Conservation (phyloP, 2,329 filamentous ascomycete genomes). For the Rachicladosporium sp. region DNA sequence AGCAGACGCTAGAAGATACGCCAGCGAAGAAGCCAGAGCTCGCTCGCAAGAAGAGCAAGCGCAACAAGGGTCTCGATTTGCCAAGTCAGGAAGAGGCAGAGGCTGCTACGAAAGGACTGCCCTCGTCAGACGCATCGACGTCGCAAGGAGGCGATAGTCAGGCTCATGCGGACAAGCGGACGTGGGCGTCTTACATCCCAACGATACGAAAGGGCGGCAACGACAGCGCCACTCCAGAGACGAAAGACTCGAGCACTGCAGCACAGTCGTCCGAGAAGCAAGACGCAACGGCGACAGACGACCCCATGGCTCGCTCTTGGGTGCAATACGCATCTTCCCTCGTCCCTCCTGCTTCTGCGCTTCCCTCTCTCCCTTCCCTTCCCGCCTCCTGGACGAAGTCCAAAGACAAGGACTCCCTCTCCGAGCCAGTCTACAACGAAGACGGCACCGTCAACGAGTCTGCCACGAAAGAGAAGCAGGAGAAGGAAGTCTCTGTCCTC, state of each 20-base stretch:
- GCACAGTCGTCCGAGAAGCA: neutral
- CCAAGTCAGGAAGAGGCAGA: constrained; percentile 26
- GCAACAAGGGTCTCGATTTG: constrained; percentile 17
- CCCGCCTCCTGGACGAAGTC: constrained; percentile 10
- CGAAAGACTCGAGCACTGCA: neutral
- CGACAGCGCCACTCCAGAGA: neutral
- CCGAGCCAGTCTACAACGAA: constrained; percentile 24
- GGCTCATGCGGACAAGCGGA: constrained; percentile 23
- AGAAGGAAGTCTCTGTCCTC: constrained; percentile 62
- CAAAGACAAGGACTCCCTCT: constrained; percentile 22
- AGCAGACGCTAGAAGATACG: constrained; percentile 11
- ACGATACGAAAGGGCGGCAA: constrained; percentile 5
- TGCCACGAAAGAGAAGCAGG: constrained; percentile 39
- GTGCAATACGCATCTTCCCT: constrained; percentile 19
- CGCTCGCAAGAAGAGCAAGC: constrained; percentile 20
- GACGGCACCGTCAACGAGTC: constrained; percentile 26
- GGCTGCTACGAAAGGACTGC: constrained; percentile 18
- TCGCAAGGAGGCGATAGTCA: constrained; percentile 9
- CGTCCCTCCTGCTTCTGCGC: constrained; percentile 10
- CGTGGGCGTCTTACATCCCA: constrained; percentile 25
- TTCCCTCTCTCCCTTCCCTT: constrained; percentile 13
- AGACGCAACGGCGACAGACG: neutral
- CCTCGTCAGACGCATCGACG: constrained; percentile 1
- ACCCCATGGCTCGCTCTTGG: constrained; percentile 16
- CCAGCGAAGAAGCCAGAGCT: constrained; percentile 9